A percentile compares a stretch with the other conserved stretches of the same genome.
phyloP scores from a whole-genome alignment of 257 asterid species.

The Cinchona pubescens region DNA sequence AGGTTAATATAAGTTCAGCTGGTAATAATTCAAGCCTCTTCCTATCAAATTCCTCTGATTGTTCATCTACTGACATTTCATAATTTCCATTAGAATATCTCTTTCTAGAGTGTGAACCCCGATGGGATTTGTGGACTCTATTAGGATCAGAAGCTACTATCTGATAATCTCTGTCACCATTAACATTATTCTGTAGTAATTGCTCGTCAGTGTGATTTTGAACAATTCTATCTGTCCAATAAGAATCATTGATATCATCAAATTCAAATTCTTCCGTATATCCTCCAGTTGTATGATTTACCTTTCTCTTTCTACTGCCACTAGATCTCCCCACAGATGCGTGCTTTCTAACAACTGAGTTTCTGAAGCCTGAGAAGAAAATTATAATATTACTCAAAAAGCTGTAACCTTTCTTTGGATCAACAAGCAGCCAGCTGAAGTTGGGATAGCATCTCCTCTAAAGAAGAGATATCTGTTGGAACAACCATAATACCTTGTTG shows the following conservation, averaged over 20 bases:
- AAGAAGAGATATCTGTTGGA: constrained; percentile 47
- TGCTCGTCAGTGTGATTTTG: constrained; percentile 71
- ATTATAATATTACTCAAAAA: constrained; percentile 25
- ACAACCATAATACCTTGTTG: constrained; percentile 35
- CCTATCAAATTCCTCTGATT: constrained; percentile 41
- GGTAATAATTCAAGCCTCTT: constrained; percentile 65
- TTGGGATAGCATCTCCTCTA: constrained; percentile 56
- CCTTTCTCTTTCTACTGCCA: constrained; percentile 54
- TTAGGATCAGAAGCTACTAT: constrained; percentile 29
- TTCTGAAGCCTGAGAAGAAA: constrained; percentile 67
- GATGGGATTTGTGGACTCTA: constrained; percentile 45
- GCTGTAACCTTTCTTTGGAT: constrained; percentile 47
- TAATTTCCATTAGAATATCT: constrained; percentile 43
- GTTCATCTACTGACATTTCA: constrained; percentile 32
- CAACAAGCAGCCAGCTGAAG: constrained; percentile 63
- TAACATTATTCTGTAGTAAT: constrained; percentile 44
- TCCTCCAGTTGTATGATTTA: constrained; percentile 39
- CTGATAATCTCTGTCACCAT: constrained; percentile 34
- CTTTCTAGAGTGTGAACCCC: constrained; percentile 56
- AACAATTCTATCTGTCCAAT: constrained; percentile 85
- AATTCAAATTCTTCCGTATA: constrained; percentile 80
- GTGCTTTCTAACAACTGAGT: constrained; percentile 46
- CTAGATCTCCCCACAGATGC: constrained; percentile 18
- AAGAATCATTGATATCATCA: constrained; percentile 82
- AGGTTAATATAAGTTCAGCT: constrained; percentile 76